Evolutionary conservation across 352 stramenopile genomes (phyloP).

Genomic region (Pythium aphanidermatum): DNA sequence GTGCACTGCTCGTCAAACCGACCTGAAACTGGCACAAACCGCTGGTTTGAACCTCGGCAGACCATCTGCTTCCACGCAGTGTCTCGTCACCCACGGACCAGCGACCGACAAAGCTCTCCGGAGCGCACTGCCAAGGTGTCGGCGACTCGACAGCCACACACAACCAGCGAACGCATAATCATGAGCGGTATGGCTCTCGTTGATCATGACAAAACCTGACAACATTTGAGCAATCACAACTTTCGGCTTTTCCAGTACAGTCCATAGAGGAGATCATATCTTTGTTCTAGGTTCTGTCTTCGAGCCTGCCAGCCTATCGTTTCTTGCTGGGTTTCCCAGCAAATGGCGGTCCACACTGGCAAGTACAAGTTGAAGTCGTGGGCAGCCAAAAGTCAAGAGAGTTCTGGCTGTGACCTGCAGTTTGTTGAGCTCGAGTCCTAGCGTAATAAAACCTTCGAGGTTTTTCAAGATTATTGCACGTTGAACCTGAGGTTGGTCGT

Average conservation of each 20-base stretch:
- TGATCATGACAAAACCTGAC: too few species aligned
- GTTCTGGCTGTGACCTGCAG: not conserved
- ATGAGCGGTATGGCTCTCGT: too few species aligned
- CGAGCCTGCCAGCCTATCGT: too few species aligned
- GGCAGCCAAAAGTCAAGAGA: too few species aligned
- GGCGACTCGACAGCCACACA: not conserved
- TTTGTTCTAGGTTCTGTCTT: too few species aligned
- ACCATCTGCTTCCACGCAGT: not conserved
- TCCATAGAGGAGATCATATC: too few species aligned
- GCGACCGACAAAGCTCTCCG: not conserved
- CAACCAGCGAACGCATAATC: slow-evolving; percentile 1
- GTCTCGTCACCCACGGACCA: not conserved
- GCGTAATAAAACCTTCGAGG: slow-evolving; percentile 5
- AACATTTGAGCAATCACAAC: too few species aligned
- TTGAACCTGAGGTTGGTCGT: slow-evolving; percentile 14
- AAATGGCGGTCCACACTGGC: too few species aligned
- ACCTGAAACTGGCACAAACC: slow-evolving; percentile 7
- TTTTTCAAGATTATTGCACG: not conserved
- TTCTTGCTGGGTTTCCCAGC: too few species aligned
- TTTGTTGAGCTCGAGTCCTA: slow-evolving; percentile 1
- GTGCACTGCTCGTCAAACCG: slow-evolving; percentile 14
- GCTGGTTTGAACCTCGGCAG: slow-evolving; percentile 12
- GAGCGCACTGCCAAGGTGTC: too few species aligned
- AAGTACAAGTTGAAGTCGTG: too few species aligned
- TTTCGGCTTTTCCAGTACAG: too few species aligned